phyloP scores from a whole-genome alignment of 2,329 filamentous ascomycete genomes.

The Trichoderma breve region DNA sequence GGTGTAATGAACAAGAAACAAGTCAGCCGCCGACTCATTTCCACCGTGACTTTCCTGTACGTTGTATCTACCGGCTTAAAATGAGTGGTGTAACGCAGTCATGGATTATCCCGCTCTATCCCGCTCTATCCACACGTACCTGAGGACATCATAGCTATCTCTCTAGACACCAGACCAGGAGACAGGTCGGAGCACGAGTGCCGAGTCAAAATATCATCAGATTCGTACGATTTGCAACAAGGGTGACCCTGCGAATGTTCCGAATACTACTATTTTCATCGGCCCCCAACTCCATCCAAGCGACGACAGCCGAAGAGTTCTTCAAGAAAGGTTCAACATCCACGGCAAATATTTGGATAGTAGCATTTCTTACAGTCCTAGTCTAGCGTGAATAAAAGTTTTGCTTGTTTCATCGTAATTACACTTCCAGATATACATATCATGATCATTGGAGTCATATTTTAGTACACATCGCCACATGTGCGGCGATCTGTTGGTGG shows the following conservation, averaged over 20 bases:
- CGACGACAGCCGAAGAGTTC: not conserved
- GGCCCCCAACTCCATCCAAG: not conserved
- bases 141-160: not conserved
- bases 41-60: not conserved
- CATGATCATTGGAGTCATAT: not conserved
- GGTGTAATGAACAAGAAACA: not conserved
- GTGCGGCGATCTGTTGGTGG: not conserved
- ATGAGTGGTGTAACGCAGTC: not conserved
- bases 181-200: not conserved
- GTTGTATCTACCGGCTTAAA: not conserved
- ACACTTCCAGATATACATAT: not conserved
- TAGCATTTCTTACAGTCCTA: not conserved
- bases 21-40: not conserved
- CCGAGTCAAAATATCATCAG: not conserved
- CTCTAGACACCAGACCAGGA: not conserved
- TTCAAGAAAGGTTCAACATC: not conserved
- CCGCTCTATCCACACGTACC: not conserved
- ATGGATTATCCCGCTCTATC: not conserved
- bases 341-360: not conserved
- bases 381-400: not conserved
- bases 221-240: not conserved
- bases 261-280: not conserved
- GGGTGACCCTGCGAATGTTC: not conserved
- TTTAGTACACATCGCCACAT: not conserved
- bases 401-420: not conserved